These are phyloP conservation scores for Pseudopediastrum boryanum DNA, from an alignment of 139 green algal species.

Conservation along the genomic window DNA sequence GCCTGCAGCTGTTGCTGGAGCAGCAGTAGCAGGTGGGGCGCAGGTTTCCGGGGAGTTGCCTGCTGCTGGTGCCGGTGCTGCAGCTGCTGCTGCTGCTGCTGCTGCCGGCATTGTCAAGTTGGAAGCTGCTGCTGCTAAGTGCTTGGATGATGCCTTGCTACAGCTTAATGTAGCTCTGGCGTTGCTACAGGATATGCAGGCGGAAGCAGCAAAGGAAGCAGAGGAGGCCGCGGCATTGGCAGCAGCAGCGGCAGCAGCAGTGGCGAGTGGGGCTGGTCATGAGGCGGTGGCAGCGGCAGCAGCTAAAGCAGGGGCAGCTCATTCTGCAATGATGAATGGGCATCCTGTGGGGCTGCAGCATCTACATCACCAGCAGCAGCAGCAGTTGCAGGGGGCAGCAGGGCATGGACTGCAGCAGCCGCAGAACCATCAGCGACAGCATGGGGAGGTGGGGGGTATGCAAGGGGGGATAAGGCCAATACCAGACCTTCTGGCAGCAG, in stretches of 20 bases:
- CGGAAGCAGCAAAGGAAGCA: conserved; percentile 30
- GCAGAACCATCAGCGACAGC: too few relatives aligned
- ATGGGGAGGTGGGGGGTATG: background rate
- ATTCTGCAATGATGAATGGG: background rate
- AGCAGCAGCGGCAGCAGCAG: conserved; percentile 11
- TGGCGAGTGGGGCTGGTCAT: background rate
- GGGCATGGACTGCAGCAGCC: background rate
- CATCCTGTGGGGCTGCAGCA: background rate
- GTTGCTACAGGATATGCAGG: conserved; percentile 36
- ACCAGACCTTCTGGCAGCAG: background rate
- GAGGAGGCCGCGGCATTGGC: conserved; percentile 10
- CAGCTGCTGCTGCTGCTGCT: background rate
- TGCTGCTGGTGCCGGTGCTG: background rate
- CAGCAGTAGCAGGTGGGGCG: background rate
- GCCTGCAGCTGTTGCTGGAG: too few relatives aligned
- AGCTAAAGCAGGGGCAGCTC: background rate
- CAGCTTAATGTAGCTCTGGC: conserved; percentile 26
- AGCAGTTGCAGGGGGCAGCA: background rate
- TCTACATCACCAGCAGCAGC: background rate
- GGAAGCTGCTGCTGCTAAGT: background rate
- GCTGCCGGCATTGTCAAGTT: too few relatives aligned
- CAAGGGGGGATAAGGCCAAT: too few relatives aligned
- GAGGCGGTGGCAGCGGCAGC: background rate
- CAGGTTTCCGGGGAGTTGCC: background rate
- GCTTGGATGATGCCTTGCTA: background rate